These are phyloP conservation scores for Aspergillus costaricaensis DNA, from an alignment of 2,329 filamentous ascomycete species.

Conservation along the genomic window DNA sequence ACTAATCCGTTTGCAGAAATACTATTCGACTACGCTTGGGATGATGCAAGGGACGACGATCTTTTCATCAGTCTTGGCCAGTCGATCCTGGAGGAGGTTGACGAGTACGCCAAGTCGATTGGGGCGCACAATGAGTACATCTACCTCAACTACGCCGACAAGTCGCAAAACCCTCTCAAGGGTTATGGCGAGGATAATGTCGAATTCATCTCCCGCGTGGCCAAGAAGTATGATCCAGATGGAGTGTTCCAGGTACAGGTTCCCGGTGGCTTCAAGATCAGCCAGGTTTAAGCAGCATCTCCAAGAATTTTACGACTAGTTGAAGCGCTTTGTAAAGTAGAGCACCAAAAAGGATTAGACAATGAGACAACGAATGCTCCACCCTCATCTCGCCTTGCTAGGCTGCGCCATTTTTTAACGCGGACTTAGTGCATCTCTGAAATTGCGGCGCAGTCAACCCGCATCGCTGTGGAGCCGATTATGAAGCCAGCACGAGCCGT, in stretches of 20 bases:
- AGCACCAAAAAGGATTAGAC: too few relatives aligned
- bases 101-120: slow-evolving; percentile 28
- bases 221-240: slow-evolving; percentile 28
- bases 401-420: too few relatives aligned
- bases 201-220: slow-evolving; percentile 26
- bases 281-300: neutral
- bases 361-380: too few relatives aligned
- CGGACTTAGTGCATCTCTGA: too few relatives aligned
- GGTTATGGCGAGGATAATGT: slow-evolving; percentile 47
- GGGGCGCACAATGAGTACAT: slow-evolving; percentile 37
- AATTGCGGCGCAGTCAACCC: neutral
- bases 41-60: slow-evolving; percentile 35
- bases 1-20: neutral
- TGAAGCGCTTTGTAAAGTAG: too few relatives aligned
- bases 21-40: slow-evolving; percentile 26
- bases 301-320: too few relatives aligned
- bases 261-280: slow-evolving; percentile 34
- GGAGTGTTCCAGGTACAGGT: slow-evolving; percentile 32
- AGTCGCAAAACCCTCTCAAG: slow-evolving; percentile 44
- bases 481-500: neutral
- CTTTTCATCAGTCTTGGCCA: slow-evolving; percentile 33
- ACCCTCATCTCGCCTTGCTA: too few relatives aligned
- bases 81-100: slow-evolving; percentile 30
- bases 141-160: slow-evolving; percentile 52
- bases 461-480: neutral